Conservation (phyloP, 176 grass and related monocot genomes). For the Lolium multiflorum region DNA sequence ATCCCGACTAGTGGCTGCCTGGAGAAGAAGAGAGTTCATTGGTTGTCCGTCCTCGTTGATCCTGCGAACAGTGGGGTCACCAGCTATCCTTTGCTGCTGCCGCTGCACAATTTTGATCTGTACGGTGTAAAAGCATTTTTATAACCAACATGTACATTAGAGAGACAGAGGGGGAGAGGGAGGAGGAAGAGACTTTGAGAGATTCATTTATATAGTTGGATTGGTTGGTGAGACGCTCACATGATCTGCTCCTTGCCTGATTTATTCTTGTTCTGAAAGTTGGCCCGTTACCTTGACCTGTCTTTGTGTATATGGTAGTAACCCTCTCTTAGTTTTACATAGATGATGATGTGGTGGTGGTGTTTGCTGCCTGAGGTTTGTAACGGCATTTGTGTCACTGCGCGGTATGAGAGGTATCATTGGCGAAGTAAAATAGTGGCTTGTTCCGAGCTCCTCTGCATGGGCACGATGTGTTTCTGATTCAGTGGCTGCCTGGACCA, state of each 20-base stretch:
- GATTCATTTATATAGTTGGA: conserved; percentile 72
- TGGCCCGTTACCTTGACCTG: conserved; percentile 24
- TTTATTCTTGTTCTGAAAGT: conserved; percentile 43
- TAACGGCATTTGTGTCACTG: conserved; percentile 4
- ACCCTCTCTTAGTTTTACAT: conserved; percentile 46
- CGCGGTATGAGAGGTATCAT: conserved; percentile 12
- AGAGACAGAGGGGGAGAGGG: conserved; percentile 9
- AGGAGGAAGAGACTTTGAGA: conserved; percentile 34
- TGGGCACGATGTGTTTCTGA: background rate
- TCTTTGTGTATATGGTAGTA: conserved; percentile 41
- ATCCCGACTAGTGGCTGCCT: conserved; percentile 23
- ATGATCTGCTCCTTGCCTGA: conserved; percentile 46
- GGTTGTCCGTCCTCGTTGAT: conserved; percentile 4
- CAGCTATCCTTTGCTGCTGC: conserved; percentile 51
- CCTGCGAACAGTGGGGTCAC: conserved; percentile 20
- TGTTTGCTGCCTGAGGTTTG: conserved; percentile 35
- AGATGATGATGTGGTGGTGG: conserved; percentile 24
- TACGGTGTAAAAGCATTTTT: conserved; percentile 64
- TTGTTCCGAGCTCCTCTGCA: background rate
- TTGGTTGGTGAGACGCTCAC: conserved; percentile 47
- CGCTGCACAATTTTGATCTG: conserved; percentile 76
- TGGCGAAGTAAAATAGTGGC: background rate
- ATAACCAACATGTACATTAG: conserved; percentile 72
- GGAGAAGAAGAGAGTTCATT: background rate
- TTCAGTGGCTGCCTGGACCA: background rate